These are phyloP conservation scores for Alnus rubra DNA, from an alignment of 306 rosid species.

Conservation along the genomic window DNA sequence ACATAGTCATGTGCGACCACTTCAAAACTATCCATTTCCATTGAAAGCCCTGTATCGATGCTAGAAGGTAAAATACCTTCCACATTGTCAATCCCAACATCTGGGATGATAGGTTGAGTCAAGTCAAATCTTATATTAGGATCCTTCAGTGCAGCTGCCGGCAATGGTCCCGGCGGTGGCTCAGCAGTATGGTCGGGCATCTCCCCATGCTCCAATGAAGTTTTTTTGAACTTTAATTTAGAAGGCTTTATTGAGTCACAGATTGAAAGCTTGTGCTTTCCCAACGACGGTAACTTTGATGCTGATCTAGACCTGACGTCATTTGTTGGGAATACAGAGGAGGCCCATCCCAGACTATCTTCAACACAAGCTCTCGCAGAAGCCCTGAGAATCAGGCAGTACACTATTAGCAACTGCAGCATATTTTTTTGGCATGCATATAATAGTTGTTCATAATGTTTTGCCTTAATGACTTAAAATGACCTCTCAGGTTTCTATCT, in stretches of 20 bases:
- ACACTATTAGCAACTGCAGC: slow-evolving; percentile 28
- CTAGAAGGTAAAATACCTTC: slow-evolving; percentile 29
- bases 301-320: slow-evolving; percentile 63
- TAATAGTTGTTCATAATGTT: neutral
- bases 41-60: slow-evolving; percentile 29
- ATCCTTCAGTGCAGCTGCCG: slow-evolving; percentile 35
- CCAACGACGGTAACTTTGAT: slow-evolving; percentile 60
- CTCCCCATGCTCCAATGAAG: slow-evolving; percentile 52
- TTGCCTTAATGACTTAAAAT: neutral
- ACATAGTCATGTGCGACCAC: slow-evolving; percentile 46
- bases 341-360: slow-evolving; percentile 77
- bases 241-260: slow-evolving; percentile 55
- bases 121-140: slow-evolving; percentile 40
- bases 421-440: neutral
- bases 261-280: slow-evolving; percentile 67
- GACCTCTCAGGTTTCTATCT: neutral
- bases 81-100: slow-evolving; percentile 29
- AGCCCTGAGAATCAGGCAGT: slow-evolving; percentile 47
- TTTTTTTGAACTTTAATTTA: slow-evolving; percentile 63
- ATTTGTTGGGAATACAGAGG: slow-evolving; percentile 65
- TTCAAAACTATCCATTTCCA: slow-evolving; percentile 45
- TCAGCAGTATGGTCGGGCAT: slow-evolving; percentile 41
- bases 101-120: slow-evolving; percentile 31
- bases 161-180: slow-evolving; percentile 36
- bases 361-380: slow-evolving; percentile 73